Percentiles rank a stretch among this genome's conserved stretches.
phyloP scores from a whole-genome alignment of 768 basidiomycete genomes.

The Suillus plorans region DNA sequence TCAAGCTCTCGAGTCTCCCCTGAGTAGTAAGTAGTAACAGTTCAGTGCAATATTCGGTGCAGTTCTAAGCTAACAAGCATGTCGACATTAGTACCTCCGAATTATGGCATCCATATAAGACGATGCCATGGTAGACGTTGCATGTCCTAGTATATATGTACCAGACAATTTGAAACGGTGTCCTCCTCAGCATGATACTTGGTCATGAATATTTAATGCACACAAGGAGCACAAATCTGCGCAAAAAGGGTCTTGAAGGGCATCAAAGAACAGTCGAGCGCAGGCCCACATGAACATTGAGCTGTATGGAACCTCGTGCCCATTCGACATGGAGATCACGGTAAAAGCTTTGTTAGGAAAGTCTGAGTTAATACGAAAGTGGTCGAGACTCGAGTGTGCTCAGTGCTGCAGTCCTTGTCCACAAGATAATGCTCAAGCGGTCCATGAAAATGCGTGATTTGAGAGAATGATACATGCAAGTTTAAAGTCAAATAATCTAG shows the following conservation, averaged over 20 bases:
- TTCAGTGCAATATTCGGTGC: background rate
- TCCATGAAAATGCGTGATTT: constrained; percentile 3
- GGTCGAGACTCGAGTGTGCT: background rate
- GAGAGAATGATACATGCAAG: background rate
- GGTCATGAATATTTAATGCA: too few species aligned
- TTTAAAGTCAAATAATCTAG: constrained; percentile 39
- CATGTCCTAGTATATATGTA: too few species aligned
- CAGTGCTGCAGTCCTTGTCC: background rate
- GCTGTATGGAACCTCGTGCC: background rate
- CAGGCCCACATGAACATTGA: background rate
- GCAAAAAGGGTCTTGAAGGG: too few species aligned
- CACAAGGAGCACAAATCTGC: too few species aligned
- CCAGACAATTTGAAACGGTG: too few species aligned
- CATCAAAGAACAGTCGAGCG: too few species aligned
- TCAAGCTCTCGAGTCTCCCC: background rate
- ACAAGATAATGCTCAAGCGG: background rate
- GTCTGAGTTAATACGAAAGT: background rate
- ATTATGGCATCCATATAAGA: too few species aligned
- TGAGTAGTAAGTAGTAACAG: background rate
- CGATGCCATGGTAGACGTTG: too few species aligned
- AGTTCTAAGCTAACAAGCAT: too few species aligned
- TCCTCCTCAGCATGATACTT: too few species aligned
- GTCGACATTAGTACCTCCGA: too few species aligned
- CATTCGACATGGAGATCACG: background rate
- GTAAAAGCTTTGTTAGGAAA: background rate